Evolutionary conservation across 2,329 filamentous ascomycete species (phyloP).

Genomic region (Botrytis galanthina): DNA sequence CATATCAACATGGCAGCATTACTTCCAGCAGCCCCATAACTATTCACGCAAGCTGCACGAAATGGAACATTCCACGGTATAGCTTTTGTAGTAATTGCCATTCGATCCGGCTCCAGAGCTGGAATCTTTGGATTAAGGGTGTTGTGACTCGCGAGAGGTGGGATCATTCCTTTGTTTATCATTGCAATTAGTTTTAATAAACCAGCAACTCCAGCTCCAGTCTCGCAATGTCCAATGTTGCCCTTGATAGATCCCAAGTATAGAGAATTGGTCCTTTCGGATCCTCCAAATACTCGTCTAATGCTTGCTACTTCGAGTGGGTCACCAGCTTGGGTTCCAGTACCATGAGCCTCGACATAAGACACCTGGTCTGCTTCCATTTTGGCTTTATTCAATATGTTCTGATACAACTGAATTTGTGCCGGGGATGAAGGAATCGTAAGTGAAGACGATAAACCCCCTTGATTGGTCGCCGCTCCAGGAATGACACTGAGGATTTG

Average conservation of each 20-base stretch:
- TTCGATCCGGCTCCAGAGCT: neutral
- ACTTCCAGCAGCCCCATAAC: slow-evolving; percentile 32
- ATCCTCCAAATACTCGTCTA: slow-evolving; percentile 15
- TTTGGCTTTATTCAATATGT: neutral
- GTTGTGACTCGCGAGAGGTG: slow-evolving; percentile 43
- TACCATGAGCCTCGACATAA: slow-evolving; percentile 28
- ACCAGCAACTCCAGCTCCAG: slow-evolving; percentile 39
- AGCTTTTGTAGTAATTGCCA: neutral
- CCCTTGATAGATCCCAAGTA: slow-evolving; percentile 39
- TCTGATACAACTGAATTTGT: slow-evolving; percentile 36
- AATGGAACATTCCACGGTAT: neutral
- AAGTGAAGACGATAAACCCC: slow-evolving; percentile 58
- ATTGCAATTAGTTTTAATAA: slow-evolving; percentile 43
- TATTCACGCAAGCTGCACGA: slow-evolving; percentile 27
- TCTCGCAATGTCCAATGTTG: slow-evolving; percentile 39
- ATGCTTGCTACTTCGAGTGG: slow-evolving; percentile 26
- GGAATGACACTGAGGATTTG: slow-evolving; percentile 54
- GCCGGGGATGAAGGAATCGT: slow-evolving; percentile 50
- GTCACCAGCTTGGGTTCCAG: slow-evolving; percentile 28
- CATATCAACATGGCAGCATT: slow-evolving; percentile 27
- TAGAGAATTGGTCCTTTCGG: neutral
- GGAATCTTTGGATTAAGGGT: slow-evolving; percentile 36
- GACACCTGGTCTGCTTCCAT: neutral
- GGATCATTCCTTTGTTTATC: slow-evolving; percentile 42
- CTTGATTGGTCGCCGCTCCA: slow-evolving; percentile 52